A percentile compares a stretch with the other conserved stretches of the same genome.
Evolutionary conservation across 2,329 filamentous ascomycete species (phyloP).

Genomic region (Stemphylium beticola): DNA sequence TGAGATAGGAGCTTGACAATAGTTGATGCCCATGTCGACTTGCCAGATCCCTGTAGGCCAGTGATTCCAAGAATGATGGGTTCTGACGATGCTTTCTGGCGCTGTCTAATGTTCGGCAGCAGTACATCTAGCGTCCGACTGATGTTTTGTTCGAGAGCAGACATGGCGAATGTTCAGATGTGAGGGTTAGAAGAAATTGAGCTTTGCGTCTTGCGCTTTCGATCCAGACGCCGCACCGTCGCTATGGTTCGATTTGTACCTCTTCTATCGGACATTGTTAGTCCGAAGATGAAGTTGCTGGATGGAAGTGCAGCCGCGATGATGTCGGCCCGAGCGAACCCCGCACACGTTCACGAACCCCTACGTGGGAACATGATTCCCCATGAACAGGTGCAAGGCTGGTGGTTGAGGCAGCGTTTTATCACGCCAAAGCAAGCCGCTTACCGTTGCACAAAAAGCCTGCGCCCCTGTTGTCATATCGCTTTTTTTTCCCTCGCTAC

Average conservation of each 20-base stretch:
- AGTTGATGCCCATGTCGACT: conserved; percentile 77
- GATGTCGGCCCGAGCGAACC: conserved; percentile 12
- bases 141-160: conserved; percentile 37
- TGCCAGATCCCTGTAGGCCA: conserved; percentile 89
- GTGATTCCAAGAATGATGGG: conserved; percentile 90
- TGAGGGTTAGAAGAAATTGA: background rate
- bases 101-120: conserved; percentile 34
- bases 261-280: background rate
- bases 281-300: conserved; percentile 2
- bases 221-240: no score
- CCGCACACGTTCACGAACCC: conserved; percentile 7
- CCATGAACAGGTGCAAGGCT: background rate
- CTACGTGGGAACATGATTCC: background rate
- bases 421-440: background rate
- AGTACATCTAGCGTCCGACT: conserved; percentile 35
- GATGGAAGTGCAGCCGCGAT: background rate
- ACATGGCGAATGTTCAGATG: conserved; percentile 22
- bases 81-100: conserved; percentile 46
- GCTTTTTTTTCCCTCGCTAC: no score
- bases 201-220: no score
- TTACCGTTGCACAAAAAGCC: background rate
- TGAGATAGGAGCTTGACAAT: conserved; percentile 36
- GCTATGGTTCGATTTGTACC: background rate
- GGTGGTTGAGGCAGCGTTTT: background rate
- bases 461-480: no score